Evolutionary conservation across 1,139 yeast genomes (phyloP), one percentile per base, ranked within the genome.

Genomic region (Diutina catenulata): DNA sequence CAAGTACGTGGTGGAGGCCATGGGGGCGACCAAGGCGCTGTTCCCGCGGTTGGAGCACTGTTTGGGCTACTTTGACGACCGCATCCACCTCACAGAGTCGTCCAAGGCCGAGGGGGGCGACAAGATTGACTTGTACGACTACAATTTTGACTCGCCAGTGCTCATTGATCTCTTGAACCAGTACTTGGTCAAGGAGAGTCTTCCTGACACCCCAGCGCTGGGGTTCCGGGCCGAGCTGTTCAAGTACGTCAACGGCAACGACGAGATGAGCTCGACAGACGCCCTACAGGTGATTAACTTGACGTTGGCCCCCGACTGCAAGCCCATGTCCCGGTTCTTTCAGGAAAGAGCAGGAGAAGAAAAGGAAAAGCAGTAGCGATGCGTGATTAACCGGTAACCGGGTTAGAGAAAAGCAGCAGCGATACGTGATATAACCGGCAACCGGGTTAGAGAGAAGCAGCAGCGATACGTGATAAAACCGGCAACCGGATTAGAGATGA

Each of bases 101-200:
- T 27, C 33, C 4, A 68, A 64, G 37, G 52, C 51, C 38, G 65
- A 7, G 7, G 18, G 16, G 3, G 16, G 8, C 3, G 22, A 19
- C 9, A 31, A 31, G 35, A 21, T 31, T 6, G 21, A 31, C 22
- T 14, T 31, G 15, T 26, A 31, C 4, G 35, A 31, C 18, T 31
- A 31, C 22, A n/a, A 16, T 4, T 21, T 19, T n/a, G 35, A 62
- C 40, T 53, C 60, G 2, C 59, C 60, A 1, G 56, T 52, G 26
- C 48, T 64, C 13, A 43, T 50, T 2, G 40, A 47, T 3, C 48
- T 50, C 14, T 46, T 61, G 15, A 47, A 47, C 15, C 43, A 44
- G 11, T 57, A 51, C 36, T 40, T 52, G 11, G 41, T 45, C 13
- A 37, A 27, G 15, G 36, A 37, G 16, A 38, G 37, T n/a, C n/a